Evolutionary conservation across 2,329 filamentous ascomycete species (phyloP), one percentile per base, ranked within the genome.

Genomic region (Coniochaeta sp.): DNA sequence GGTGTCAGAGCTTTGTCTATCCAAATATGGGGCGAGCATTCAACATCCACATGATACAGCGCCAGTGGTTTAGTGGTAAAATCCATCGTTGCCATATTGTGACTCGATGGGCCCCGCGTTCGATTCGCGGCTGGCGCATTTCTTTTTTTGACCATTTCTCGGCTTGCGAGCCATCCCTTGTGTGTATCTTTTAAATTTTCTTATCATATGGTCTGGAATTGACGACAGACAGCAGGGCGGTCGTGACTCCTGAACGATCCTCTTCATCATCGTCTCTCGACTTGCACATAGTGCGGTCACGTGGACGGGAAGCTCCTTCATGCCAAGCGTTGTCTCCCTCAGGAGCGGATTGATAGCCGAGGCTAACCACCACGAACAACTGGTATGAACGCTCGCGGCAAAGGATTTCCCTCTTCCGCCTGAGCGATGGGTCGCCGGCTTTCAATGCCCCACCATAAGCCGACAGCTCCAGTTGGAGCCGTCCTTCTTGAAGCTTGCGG

Each of bases 31-130:
- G 12, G 12, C 12, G 8, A 14, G 7, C 12, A 12, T 36, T 36
- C 34, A 36, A 7, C 34, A 36, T 36, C 34, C 34, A 40, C 38
- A 17, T n/a, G 3, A 40, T 26, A 47, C 19, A 61, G 61, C 61
- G 61, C 57, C 67, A 74, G 73, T 77, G 75, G 75, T 77, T 77
- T 77, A 78, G 74, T 76, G 75, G 75, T 78, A 78, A 76, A 77
- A 78, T 77, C 73, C 74, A 75, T 77, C 75, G 75, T 77, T 78
- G 75, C 75, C 75, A 77, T 77, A n/a, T n/a, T n/a, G n/a, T n/a
- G n/a, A n/a, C n/a, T n/a, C 74, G 42, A 47, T 47, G 42, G 42
- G 42, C 42, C 42, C 42, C 42, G 42, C 42, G 42, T 47, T 47
- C 42, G 42, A 47, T 47, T 47, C 42, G 42, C 42, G 42, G 42